Evolutionary conservation across 345 rosid species (phyloP).

Genomic region (Ailanthus altissimus): DNA sequence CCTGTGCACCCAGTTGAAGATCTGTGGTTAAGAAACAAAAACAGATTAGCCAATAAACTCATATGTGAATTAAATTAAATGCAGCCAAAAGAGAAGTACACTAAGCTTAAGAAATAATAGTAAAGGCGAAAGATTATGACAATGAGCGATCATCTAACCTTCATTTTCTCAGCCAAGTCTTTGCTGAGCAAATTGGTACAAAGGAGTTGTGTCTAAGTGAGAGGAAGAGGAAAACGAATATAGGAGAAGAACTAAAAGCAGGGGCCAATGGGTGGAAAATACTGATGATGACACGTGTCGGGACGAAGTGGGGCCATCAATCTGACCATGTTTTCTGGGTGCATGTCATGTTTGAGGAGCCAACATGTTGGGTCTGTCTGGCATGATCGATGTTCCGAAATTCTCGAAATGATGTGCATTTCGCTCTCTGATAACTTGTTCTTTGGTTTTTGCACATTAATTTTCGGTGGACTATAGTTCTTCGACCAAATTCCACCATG

Average conservation of each 20-base stretch:
- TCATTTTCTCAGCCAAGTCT: conserved; percentile 39
- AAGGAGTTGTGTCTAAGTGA: conserved; percentile 21
- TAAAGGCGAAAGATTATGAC: neutral
- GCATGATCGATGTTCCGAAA: conserved; percentile 50
- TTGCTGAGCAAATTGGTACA: conserved; percentile 20
- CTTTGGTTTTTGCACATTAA: neutral
- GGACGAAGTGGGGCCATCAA: conserved; percentile 31
- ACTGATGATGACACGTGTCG: conserved; percentile 43
- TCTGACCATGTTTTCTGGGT: conserved; percentile 30
- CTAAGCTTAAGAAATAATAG: too few species aligned
- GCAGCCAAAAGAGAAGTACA: neutral
- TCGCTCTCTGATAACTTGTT: neutral
- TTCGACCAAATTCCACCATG: conserved; percentile 14
- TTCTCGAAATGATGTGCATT: conserved; percentile 36
- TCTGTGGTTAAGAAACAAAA: conserved; percentile 40
- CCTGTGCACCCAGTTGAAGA: conserved; percentile 91
- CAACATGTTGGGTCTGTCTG: conserved; percentile 50
- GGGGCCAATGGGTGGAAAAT: conserved; percentile 24
- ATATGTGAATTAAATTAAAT: neutral
- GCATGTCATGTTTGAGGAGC: conserved; percentile 46
- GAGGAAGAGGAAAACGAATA: conserved; percentile 4
- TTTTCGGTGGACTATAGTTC: neutral
- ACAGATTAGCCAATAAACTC: neutral
- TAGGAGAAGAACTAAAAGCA: conserved; percentile 15
- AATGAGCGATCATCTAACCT: conserved; percentile 36